Evolutionary conservation across 495 filamentous ascomycete genomes (phyloP), one percentile per base, ranked within the genome.

Genomic region (Hapsidospora chrysogenum): DNA sequence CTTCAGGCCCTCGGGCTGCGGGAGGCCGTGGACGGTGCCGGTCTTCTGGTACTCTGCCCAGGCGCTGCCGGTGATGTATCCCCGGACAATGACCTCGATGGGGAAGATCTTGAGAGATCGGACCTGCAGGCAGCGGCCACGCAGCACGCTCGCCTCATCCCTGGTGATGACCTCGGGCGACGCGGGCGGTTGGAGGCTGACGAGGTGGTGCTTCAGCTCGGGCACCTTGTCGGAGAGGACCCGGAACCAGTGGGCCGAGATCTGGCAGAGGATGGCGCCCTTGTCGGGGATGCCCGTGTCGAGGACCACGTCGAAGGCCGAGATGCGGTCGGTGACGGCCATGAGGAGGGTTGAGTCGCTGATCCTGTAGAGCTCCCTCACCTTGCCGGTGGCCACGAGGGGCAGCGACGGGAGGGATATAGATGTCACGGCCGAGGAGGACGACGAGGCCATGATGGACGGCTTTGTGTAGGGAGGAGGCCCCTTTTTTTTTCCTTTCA

Each of bases 261-360:
- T 72, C 39, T 79, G 74, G 18, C 84, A 94, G 15, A 97, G 74
- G 31, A 95, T 66, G 43, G 68, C 58, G 41, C 89, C 89, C 61
- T 93, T 95, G 45, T 72, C 57, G 3, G 82, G 79, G 30, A 95
- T 72, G 29, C 85, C 85, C 67, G 92, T 93, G 48, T 66, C 63
- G 72, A 93, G 76, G 43, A 93, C 72, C 44, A 93, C 81, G 68
- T 95, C 87, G 63, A 81, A 93, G 34, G 87, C 87, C 36, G 82
- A 92, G 58, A 95, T 92, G 41, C 87, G 78, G 54, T 97, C 87
- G 15, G 78, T 80, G 13, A 89, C 76, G 27, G 92, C 74, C 55
- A 97, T 92, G 27, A 94, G 76, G 5, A 95, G 68, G 2, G 78
- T 81, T 36, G 73, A 59, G 16, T 75, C 61, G 52, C 85, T 74